phyloP scores from a whole-genome alignment of 2,329 filamentous ascomycete species.

The Arachnopeziza araneosa region DNA sequence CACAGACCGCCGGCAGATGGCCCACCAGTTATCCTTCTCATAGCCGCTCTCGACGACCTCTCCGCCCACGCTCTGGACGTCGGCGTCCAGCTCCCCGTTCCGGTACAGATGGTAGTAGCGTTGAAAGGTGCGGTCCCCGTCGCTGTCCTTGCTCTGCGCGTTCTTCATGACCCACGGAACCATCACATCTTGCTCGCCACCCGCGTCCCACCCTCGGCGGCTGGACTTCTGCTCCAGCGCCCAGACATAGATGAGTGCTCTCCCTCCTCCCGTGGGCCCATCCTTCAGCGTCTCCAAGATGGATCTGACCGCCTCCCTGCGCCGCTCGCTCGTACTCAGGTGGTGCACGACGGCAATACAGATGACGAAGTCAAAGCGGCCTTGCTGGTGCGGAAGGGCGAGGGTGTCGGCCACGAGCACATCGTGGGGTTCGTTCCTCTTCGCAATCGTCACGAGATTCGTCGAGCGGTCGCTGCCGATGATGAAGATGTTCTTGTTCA shows the following conservation, averaged over 20 bases:
- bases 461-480: slow-evolving; percentile 78
- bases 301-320: slow-evolving; percentile 64
- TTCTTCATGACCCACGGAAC: slow-evolving; percentile 81
- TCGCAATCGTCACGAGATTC: slow-evolving; percentile 47
- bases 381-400: slow-evolving; percentile 68
- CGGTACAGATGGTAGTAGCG: slow-evolving; percentile 93
- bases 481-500: slow-evolving; percentile 73
- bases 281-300: slow-evolving; percentile 61
- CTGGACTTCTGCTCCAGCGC: slow-evolving; percentile 86
- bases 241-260: slow-evolving; percentile 86
- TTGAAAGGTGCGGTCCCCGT: slow-evolving; percentile 52
- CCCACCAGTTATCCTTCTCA: slow-evolving; percentile 99
- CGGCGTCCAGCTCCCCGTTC: slow-evolving; percentile 77
- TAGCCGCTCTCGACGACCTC: slow-evolving; percentile 75
- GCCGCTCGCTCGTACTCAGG: slow-evolving; percentile 69
- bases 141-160: slow-evolving; percentile 32
- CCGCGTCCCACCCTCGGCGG: slow-evolving; percentile 82
- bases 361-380: slow-evolving; percentile 77
- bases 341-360: slow-evolving; percentile 95
- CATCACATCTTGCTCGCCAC: slow-evolving; percentile 81
- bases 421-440: slow-evolving; percentile 48
- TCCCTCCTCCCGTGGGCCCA: slow-evolving; percentile 41
- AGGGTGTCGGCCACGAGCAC: slow-evolving; percentile 78
- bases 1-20: slow-evolving; percentile 41
- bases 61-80: slow-evolving; percentile 71